Evolutionary conservation across 2,329 filamentous ascomycete genomes (phyloP).

Genomic region (Xylaria sp.): DNA sequence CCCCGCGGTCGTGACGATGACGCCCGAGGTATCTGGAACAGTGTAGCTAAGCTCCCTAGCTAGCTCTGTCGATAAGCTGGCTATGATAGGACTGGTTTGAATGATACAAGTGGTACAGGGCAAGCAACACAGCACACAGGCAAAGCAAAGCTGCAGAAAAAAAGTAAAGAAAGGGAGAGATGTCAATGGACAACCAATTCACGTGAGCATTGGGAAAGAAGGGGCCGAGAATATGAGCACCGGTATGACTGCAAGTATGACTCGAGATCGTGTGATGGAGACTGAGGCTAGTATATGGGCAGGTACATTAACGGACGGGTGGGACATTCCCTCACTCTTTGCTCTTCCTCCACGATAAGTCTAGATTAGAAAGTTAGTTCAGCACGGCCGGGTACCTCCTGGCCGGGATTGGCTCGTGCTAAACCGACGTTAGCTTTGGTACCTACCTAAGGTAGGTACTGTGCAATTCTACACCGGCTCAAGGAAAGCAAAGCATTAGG

Average conservation of each 20-base stretch:
- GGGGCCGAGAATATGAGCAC: neutral
- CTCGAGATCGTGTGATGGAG: constrained; percentile 40
- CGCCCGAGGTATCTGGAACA: constrained; percentile 27
- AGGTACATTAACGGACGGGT: constrained; percentile 22
- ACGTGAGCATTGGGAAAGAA: constrained; percentile 9
- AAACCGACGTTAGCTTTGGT: neutral
- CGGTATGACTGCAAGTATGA: constrained; percentile 26
- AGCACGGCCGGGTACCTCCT: constrained; percentile 41
- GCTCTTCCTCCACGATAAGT: neutral
- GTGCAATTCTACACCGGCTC: neutral
- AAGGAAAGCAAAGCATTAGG: too few species aligned
- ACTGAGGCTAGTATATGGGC: constrained; percentile 8
- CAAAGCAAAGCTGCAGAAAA: neutral
- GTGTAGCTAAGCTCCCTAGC: constrained; percentile 5
- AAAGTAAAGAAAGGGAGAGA: constrained; percentile 9
- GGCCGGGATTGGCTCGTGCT: constrained; percentile 44
- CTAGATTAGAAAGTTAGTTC: constrained; percentile 29
- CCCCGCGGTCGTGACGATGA: constrained; percentile 44
- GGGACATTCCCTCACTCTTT: neutral
- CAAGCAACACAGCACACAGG: constrained; percentile 4
- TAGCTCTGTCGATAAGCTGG: neutral
- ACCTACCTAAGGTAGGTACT: too few species aligned
- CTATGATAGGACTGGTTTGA: too few species aligned
- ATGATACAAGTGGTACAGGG: constrained; percentile 1
- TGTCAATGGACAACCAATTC: constrained; percentile 19